These are phyloP conservation scores for Carex scoparia DNA, from an alignment of 176 grass and related monocot genomes.

Conservation along the genomic window DNA sequence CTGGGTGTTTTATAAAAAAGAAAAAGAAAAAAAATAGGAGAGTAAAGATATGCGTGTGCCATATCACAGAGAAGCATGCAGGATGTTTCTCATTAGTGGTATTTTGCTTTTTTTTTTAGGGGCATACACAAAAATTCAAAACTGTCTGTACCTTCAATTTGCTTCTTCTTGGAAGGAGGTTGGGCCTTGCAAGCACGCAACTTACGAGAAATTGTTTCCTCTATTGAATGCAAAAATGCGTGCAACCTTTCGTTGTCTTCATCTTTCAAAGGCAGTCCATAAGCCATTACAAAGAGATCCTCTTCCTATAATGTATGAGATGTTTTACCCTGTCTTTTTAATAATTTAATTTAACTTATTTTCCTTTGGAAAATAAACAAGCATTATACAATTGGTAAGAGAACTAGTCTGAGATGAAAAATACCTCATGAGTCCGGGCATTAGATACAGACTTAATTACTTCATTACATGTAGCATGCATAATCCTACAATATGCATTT, in stretches of 20 bases:
- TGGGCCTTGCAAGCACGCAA: slow-evolving; percentile 80
- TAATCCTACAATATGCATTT: slow-evolving; percentile 81
- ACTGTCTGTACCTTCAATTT: slow-evolving; percentile 59
- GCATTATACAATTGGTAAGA: neutral
- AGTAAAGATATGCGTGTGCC: neutral
- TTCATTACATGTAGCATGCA: slow-evolving; percentile 83
- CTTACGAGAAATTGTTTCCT: slow-evolving; percentile 88
- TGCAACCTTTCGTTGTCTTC: slow-evolving; percentile 79
- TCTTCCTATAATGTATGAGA: slow-evolving; percentile 62
- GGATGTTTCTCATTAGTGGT: neutral
- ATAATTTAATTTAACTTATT: neutral
- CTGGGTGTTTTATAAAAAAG: neutral
- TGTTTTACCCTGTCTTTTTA: slow-evolving; percentile 10
- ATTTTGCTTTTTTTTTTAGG: neutral
- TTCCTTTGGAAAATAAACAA: slow-evolving; percentile 13
- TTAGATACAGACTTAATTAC: slow-evolving; percentile 64
- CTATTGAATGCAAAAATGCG: slow-evolving; percentile 80
- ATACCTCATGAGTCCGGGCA: slow-evolving; percentile 93
- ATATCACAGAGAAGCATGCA: neutral
- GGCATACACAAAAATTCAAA: neutral
- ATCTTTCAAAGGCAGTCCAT: slow-evolving; percentile 85
- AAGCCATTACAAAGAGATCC: slow-evolving; percentile 85
- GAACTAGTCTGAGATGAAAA: slow-evolving; percentile 15
- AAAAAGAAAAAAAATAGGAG: neutral
- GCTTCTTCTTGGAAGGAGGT: slow-evolving; percentile 74